A percentile compares a stretch with the other conserved stretches of the same genome.
Evolutionary conservation across 2,329 filamentous ascomycete genomes (phyloP).

Genomic region (Hypoxylon rubiginosum): DNA sequence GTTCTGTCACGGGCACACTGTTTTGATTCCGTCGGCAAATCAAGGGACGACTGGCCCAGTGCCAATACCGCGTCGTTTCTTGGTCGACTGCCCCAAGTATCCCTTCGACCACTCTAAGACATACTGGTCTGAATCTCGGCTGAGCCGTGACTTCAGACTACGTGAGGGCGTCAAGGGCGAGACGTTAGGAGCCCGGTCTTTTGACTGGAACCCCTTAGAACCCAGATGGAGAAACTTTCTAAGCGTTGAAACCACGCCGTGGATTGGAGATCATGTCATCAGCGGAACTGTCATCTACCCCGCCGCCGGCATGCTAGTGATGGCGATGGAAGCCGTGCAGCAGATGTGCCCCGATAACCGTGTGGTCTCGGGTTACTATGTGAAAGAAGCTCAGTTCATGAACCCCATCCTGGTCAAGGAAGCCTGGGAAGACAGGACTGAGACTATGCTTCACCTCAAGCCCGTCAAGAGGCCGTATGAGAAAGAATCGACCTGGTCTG

Average conservation of each 20-base stretch:
- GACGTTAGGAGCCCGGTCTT: slow-evolving; percentile 51
- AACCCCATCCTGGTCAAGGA: slow-evolving; percentile 51
- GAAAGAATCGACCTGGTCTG: slow-evolving; percentile 47
- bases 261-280: slow-evolving; percentile 61
- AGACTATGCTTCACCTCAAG: slow-evolving; percentile 51
- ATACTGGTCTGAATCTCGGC: slow-evolving; percentile 57
- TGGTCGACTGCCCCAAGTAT: slow-evolving; percentile 57
- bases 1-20: slow-evolving; percentile 44
- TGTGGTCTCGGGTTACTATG: slow-evolving; percentile 44
- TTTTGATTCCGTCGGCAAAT: slow-evolving; percentile 46
- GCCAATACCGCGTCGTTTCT: slow-evolving; percentile 31
- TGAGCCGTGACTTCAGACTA: slow-evolving; percentile 51
- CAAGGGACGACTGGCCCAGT: slow-evolving; percentile 13
- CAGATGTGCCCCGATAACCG: slow-evolving; percentile 42
- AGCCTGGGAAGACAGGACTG: slow-evolving; percentile 49
- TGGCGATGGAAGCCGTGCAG: slow-evolving; percentile 56
- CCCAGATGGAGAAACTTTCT: slow-evolving; percentile 62
- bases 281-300: slow-evolving; percentile 52
- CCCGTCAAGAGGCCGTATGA: slow-evolving; percentile 44
- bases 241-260: slow-evolving; percentile 56
- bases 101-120: slow-evolving; percentile 56
- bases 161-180: slow-evolving; percentile 48
- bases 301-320: slow-evolving; percentile 54
- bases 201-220: slow-evolving; percentile 43
- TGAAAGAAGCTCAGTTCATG: slow-evolving; percentile 51